A percentile compares a stretch with the other conserved stretches of the same genome.
Conservation (phyloP, 805 yeast species). For the Groenewaldozyma tartarivorans region DNA sequence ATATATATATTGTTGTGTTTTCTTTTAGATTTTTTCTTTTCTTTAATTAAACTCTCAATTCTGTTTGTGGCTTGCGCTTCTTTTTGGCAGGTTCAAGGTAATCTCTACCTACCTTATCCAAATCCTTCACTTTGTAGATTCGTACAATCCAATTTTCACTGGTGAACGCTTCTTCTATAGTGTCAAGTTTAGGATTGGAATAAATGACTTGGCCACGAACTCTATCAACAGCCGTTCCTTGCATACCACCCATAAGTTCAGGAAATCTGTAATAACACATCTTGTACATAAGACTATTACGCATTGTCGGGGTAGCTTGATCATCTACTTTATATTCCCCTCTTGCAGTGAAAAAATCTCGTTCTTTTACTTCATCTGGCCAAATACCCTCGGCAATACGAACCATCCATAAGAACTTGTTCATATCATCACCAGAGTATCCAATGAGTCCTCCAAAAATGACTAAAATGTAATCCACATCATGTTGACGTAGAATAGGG, state of each 20-base stretch:
- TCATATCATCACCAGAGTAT: slow-evolving; percentile 91
- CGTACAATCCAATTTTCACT: slow-evolving; percentile 96
- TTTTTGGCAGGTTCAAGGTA: slow-evolving; percentile 14
- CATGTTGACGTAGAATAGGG: slow-evolving; percentile 78
- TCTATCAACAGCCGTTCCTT: slow-evolving; percentile 44
- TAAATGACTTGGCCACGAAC: slow-evolving; percentile 75
- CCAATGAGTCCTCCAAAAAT: slow-evolving; percentile 93
- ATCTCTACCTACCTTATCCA: slow-evolving; percentile 80
- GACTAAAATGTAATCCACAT: slow-evolving; percentile 87
- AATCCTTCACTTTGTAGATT: slow-evolving; percentile 82
- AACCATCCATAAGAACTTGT: slow-evolving; percentile 98
- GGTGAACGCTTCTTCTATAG: slow-evolving; percentile 89
- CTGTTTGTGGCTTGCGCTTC: slow-evolving; percentile 16
- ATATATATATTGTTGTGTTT: neutral
- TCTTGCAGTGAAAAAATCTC: slow-evolving; percentile 67
- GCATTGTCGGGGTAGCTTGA: slow-evolving; percentile 76
- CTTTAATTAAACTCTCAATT: slow-evolving; percentile 12
- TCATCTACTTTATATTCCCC: slow-evolving; percentile 89
- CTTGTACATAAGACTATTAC: slow-evolving; percentile 85
- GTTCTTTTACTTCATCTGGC: slow-evolving; percentile 95
- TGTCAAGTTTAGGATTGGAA: slow-evolving; percentile 48
- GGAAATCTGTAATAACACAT: slow-evolving; percentile 83
- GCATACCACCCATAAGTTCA: slow-evolving; percentile 46
- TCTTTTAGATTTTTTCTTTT: neutral
- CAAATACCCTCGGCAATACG: slow-evolving; percentile 98